Conservation (phyloP, 257 asterid species). For the Nicotiana undulata region DNA sequence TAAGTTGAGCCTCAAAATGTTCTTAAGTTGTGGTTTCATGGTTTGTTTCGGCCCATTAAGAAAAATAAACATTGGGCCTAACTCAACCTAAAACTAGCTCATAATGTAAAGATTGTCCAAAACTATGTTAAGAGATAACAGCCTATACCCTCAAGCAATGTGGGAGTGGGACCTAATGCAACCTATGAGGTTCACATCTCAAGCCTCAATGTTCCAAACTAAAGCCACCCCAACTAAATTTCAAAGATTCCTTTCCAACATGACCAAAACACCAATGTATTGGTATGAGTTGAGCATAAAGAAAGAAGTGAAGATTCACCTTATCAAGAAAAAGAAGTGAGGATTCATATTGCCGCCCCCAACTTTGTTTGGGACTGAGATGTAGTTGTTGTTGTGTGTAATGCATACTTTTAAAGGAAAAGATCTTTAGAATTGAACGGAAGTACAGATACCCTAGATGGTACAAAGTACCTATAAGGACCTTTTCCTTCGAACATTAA, state of each 20-base stretch:
- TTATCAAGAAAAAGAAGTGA: no score
- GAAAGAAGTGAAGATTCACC: no score
- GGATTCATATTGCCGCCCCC: no score
- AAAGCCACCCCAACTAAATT: neutral
- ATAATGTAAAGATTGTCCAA: neutral
- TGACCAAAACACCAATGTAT: neutral
- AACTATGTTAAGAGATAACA: neutral
- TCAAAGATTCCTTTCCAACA: neutral
- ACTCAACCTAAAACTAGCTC: neutral
- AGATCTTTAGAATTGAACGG: neutral
- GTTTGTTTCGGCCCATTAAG: neutral
- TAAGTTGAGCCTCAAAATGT: neutral
- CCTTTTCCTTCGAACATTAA: neutral
- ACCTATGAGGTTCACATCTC: slow-evolving; percentile 1
- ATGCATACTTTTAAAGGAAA: neutral
- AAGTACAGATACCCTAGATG: neutral
- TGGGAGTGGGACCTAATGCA: neutral
- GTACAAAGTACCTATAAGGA: neutral
- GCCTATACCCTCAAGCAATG: neutral
- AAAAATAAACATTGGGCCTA: neutral
- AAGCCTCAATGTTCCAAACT: neutral
- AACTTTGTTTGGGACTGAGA: no score
- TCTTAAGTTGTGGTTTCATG: neutral
- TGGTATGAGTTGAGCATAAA: no score
- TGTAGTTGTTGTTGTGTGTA: neutral